Conservation (phyloP, 1,139 yeast species). For the Blastobotrys indianensis region DNA sequence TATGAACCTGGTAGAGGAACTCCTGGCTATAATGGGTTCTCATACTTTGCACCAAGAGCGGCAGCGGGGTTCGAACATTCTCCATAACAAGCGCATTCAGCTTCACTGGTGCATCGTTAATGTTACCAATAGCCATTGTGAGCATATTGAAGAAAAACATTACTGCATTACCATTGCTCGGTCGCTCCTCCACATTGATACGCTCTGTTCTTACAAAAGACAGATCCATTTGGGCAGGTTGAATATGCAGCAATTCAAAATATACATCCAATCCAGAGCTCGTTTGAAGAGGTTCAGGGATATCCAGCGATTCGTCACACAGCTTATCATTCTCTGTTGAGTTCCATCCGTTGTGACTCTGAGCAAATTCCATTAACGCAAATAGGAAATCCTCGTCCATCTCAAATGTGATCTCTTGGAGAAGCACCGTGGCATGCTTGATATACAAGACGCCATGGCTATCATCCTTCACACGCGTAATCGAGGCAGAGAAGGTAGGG, state of each 20-base stretch:
- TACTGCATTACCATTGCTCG: conserved; percentile 57
- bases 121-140: conserved; percentile 96
- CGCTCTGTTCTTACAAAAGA: conserved; percentile 91
- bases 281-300: conserved; percentile 68
- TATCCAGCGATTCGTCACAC: conserved; percentile 55
- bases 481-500: conserved; percentile 82
- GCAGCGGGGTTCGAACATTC: conserved; percentile 81
- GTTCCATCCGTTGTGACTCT: conserved; percentile 44
- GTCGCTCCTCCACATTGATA: conserved; percentile 52
- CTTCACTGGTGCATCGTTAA: conserved; percentile 93
- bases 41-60: conserved; percentile 64
- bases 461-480: conserved; percentile 80
- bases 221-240: conserved; percentile 81
- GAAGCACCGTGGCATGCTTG: conserved; percentile 80
- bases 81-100: conserved; percentile 83
- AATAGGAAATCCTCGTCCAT: conserved; percentile 90
- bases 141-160: conserved; percentile 72
- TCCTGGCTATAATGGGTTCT: conserved; percentile 89
- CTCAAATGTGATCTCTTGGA: conserved; percentile 89
- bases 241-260: conserved; percentile 87
- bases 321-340: conserved; percentile 32
- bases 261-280: conserved; percentile 67
- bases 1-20: conserved; percentile 85
- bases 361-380: conserved; percentile 70
- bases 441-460: conserved; percentile 84